A percentile compares a stretch with the other conserved stretches of the same genome.
These are phyloP conservation scores for Hibiscus syriacus DNA, from an alignment of 345 rosid genomes.

Conservation along the genomic window DNA sequence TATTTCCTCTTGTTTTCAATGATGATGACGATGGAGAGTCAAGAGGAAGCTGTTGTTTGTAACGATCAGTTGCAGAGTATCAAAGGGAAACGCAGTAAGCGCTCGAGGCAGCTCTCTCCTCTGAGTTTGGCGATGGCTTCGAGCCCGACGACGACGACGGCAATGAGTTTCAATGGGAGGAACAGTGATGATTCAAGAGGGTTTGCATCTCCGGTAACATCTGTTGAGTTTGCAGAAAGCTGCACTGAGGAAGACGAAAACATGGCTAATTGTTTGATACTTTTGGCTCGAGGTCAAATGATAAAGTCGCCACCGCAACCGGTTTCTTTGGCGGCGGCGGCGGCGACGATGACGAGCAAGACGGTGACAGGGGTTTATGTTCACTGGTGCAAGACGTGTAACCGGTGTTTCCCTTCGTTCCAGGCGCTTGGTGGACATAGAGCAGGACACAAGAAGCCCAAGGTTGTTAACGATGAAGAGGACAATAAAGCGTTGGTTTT, in stretches of 20 bases:
- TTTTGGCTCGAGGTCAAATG: slow-evolving; percentile 41
- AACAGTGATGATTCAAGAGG: slow-evolving; percentile 10
- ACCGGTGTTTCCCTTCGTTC: slow-evolving; percentile 68
- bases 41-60: too few relatives aligned
- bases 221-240: slow-evolving; percentile 20
- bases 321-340: background rate
- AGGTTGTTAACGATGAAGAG: slow-evolving; percentile 23
- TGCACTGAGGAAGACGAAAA: slow-evolving; percentile 44
- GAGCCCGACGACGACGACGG: slow-evolving; percentile 1
- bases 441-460: slow-evolving; percentile 88
- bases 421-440: slow-evolving; percentile 95
- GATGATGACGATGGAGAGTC: slow-evolving; percentile 26
- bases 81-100: too few relatives aligned
- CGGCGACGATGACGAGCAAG: slow-evolving; percentile 10
- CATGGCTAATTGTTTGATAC: slow-evolving; percentile 62
- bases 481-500: slow-evolving; percentile 20
- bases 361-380: slow-evolving; percentile 19
- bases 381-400: slow-evolving; percentile 84
- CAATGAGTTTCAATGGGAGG: slow-evolving; percentile 10
- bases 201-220: slow-evolving; percentile 14
- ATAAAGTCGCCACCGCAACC: background rate
- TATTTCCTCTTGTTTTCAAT: background rate
- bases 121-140: too few relatives aligned
- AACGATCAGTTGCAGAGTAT: too few relatives aligned
- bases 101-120: too few relatives aligned